A percentile compares a stretch with the other conserved stretches of the same genome.
phyloP scores from a whole-genome alignment of 768 basidiomycete species.

The Phylloporus arenicola region DNA sequence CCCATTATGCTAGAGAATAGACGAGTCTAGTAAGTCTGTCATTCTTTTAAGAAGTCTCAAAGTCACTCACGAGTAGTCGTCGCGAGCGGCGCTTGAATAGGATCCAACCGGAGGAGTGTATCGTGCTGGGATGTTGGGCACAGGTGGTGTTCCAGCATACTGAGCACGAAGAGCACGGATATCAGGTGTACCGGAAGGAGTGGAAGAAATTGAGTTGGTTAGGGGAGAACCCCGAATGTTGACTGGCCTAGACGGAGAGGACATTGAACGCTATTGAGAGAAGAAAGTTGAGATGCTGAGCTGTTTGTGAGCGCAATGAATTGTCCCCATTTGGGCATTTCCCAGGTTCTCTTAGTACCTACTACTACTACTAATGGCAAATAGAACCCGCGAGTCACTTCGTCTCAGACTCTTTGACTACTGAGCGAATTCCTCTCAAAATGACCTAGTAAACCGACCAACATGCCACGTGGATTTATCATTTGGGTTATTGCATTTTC shows the following conservation, averaged over 20 bases:
- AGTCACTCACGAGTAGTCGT: slow-evolving; percentile 6
- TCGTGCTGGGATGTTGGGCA: slow-evolving; percentile 49
- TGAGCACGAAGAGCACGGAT: slow-evolving; percentile 60
- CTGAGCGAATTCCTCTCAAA: no score
- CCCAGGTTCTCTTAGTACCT: no score
- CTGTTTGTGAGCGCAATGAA: no score
- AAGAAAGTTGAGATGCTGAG: no score
- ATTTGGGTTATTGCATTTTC: no score
- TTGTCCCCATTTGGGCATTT: no score
- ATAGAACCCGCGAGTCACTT: no score
- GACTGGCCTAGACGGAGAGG: slow-evolving; percentile 53
- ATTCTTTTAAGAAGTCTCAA: not conserved
- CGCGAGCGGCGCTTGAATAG: slow-evolving; percentile 4
- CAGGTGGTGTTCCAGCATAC: slow-evolving; percentile 53
- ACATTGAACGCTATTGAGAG: slow-evolving; percentile 30
- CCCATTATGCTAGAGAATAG: slow-evolving; percentile 35
- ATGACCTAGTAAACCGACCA: no score
- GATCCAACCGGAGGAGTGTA: slow-evolving; percentile 43
- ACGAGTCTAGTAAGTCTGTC: slow-evolving; percentile 16
- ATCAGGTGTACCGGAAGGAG: slow-evolving; percentile 57
- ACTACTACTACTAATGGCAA: no score
- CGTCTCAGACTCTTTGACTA: no score
- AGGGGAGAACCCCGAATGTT: slow-evolving; percentile 35
- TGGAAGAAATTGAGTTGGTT: slow-evolving; percentile 18
- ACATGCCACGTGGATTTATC: no score